Base-by-base conservation (phyloP, 495 filamentous ascomycete species). In the Echria macrotheca region DNA sequence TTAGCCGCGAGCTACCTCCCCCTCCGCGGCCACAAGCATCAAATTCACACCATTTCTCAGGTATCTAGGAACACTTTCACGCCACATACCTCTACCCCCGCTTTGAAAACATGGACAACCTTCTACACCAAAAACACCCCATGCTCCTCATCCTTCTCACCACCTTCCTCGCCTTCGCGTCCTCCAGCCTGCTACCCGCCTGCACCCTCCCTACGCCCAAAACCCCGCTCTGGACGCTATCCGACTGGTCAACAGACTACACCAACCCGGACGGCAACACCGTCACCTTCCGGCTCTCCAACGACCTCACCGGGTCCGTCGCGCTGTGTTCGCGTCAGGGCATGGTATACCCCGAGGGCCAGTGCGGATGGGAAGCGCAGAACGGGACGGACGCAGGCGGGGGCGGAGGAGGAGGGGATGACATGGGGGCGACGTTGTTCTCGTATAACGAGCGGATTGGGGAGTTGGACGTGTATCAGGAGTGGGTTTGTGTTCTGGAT, bases 391-490 rank as follows among this genome's bases (percentile, higher is more conserved):
- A n/a, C n/a, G n/a, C n/a, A n/a, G n/a, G n/a, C n/a, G 28, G 19
- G 3, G 37, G 37, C 3, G 24, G n/a, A 17, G 28, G 15, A 6
- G 49, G 26, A 3, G 49, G 40, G n/a, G 49, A 51, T 22, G 38
- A 37, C 25, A 44, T 31, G 4, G 22, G 15, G 19, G 47, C 15
- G 15, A 51, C 49, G 5, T 18, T 33, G 31, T 51, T 51, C 31
- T 26, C 38, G 21, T 51, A 44, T 38, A 26, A 51, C 21, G 39
- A 44, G 37, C 22, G 26, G 28, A 26, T 51, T 9, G 49, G 39
- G n/a, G 22, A 43, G 31, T 51, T 51, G 49, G 17, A 19, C 2
- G 39, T 51, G 14, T 44, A 51, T 51, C 49, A 51, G 49, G 39
- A 38, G 19, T 51, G 40, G 49, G 35, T 18, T 37, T 51, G 49